phyloP scores from a whole-genome alignment of 345 rosid genomes.

The Salix exigua region DNA sequence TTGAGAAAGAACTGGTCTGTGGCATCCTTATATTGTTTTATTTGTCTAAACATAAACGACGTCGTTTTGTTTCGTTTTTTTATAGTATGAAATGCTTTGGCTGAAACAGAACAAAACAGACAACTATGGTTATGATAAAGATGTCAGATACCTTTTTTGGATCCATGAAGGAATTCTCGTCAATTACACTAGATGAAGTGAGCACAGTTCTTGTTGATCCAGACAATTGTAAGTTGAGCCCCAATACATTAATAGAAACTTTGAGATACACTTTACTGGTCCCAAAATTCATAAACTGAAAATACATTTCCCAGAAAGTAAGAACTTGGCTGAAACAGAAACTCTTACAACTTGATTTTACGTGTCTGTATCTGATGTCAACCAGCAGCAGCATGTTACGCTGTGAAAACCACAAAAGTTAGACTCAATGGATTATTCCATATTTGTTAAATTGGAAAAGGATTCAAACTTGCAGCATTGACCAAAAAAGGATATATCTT shows the following conservation, averaged over 20 bases:
- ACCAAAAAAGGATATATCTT: too few species aligned
- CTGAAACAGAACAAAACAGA: too few species aligned
- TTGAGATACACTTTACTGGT: slow-evolving; percentile 44
- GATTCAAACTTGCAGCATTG: too few species aligned
- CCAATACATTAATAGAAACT: slow-evolving; percentile 52
- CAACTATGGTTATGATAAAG: background rate
- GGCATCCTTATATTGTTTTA: slow-evolving; percentile 34
- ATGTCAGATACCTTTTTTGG: slow-evolving; percentile 56
- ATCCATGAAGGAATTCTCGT: slow-evolving; percentile 69
- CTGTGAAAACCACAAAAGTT: background rate
- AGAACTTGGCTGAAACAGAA: background rate
- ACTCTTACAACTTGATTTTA: too few species aligned
- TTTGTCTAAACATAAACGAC: too few species aligned
- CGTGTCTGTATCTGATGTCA: background rate
- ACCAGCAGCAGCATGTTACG: background rate
- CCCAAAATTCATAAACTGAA: slow-evolving; percentile 80
- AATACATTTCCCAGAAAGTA: background rate
- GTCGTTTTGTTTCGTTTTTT: too few species aligned
- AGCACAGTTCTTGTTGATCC: slow-evolving; percentile 64
- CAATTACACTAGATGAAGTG: slow-evolving; percentile 62
- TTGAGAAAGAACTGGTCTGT: slow-evolving; percentile 32
- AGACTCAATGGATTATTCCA: background rate
- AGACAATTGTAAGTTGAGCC: slow-evolving; percentile 37
- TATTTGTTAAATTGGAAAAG: too few species aligned
- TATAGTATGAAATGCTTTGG: too few species aligned